A percentile compares a stretch with the other conserved stretches of the same genome.
These are phyloP conservation scores for Diaporthe nobilis DNA, from an alignment of 2,329 filamentous ascomycete genomes.

Conservation along the genomic window DNA sequence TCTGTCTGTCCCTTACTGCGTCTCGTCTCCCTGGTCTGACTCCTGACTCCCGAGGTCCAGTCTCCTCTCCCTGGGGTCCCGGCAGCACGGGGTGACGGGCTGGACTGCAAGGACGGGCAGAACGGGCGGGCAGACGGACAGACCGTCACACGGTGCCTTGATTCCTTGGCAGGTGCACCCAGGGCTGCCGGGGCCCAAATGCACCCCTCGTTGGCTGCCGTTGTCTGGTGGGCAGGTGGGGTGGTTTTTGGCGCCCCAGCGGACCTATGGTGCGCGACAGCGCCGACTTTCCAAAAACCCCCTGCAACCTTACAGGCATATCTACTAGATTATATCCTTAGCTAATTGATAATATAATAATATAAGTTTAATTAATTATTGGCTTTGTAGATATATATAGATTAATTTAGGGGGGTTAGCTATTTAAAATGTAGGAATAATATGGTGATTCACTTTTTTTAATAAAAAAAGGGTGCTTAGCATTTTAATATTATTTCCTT, in stretches of 20 bases:
- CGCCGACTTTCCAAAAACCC: no score
- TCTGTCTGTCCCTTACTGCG: not conserved
- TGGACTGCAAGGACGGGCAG: constrained; percentile 4
- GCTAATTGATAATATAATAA: no score
- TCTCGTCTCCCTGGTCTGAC: not conserved
- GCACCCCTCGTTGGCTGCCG: constrained; percentile 18
- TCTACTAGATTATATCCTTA: no score
- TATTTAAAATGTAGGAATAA: no score
- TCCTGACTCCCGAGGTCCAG: not conserved
- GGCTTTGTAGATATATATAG: no score
- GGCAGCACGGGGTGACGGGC: not conserved
- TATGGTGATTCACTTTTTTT: no score
- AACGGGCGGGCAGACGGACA: constrained; percentile 11
- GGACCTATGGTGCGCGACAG: not conserved
- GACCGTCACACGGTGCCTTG: constrained; percentile 29
- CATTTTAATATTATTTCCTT: no score
- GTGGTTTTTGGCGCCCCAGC: constrained; percentile 20
- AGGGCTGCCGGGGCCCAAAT: constrained; percentile 4
- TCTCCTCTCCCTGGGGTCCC: not conserved
- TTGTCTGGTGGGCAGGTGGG: not conserved
- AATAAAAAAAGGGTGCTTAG: no score
- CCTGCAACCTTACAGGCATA: no score
- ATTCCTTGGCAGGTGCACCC: constrained; percentile 7
- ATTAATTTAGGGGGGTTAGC: no score
- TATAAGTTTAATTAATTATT: no score